Conservation (phyloP, 202 grass and related monocot species). For the Saccharum hybrid region DNA sequence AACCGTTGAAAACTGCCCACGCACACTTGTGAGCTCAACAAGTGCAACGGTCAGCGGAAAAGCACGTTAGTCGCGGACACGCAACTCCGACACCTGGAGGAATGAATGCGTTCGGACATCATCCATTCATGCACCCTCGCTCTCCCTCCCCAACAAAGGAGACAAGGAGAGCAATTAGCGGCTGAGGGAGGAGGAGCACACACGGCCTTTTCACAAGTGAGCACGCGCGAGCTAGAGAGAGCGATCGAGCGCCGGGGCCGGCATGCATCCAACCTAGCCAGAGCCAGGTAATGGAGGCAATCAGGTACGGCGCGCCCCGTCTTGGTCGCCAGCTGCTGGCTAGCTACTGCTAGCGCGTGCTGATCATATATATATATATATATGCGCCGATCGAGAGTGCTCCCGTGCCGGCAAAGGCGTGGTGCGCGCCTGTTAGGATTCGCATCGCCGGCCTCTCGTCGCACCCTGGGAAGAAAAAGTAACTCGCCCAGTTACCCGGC, state of each 20-base stretch:
- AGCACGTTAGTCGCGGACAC: constrained; percentile 3
- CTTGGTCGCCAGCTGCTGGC: too few relatives aligned
- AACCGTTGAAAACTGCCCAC: not conserved
- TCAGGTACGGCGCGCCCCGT: not conserved
- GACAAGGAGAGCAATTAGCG: too few relatives aligned
- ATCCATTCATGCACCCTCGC: not conserved
- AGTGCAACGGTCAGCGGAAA: constrained; percentile 12
- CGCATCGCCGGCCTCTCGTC: not conserved
- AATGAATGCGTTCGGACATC: not conserved
- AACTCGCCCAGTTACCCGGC: not conserved
- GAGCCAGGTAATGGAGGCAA: constrained; percentile 41
- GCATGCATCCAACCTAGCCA: not conserved
- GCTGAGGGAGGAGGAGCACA: too few relatives aligned
- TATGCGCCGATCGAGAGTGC: not conserved
- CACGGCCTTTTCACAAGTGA: not conserved
- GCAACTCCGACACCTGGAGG: constrained; percentile 17
- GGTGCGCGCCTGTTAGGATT: constrained; percentile 59
- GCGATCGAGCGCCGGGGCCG: not conserved
- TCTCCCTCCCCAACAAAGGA: not conserved
- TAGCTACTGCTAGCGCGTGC: not conserved
- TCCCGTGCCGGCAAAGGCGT: constrained; percentile 6
- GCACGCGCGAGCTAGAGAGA: not conserved
- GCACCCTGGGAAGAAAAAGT: not conserved
- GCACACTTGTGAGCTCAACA: not conserved
- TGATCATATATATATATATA: not conserved